A percentile compares a stretch with the other conserved stretches of the same genome.
phyloP scores from a whole-genome alignment of 2,329 filamentous ascomycete species.

The Kalmusia sp. region DNA sequence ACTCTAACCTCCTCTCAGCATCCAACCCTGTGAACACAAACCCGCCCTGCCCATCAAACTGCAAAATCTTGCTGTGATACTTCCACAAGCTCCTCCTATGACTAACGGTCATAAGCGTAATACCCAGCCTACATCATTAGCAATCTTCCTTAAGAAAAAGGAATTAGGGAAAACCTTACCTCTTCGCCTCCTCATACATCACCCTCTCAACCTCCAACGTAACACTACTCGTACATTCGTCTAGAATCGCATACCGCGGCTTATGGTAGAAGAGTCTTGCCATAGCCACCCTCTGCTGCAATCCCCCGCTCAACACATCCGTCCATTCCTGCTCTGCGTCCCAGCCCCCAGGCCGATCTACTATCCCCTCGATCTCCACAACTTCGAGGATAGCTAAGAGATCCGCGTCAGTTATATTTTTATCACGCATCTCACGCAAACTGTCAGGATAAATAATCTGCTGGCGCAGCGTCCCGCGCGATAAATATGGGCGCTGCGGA shows the following conservation, averaged over 20 bases:
- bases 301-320: slow-evolving; percentile 87
- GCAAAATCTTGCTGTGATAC: slow-evolving; percentile 91
- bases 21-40: slow-evolving; percentile 91
- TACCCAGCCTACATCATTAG: slow-evolving; percentile 64
- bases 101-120: slow-evolving; percentile 96
- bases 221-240: slow-evolving; percentile 96
- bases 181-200: slow-evolving; percentile 98
- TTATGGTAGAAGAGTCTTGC: slow-evolving; percentile 92
- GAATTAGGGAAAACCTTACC: neutral
- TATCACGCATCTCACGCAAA: slow-evolving; percentile 83
- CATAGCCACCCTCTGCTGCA: slow-evolving; percentile 97
- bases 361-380: slow-evolving; percentile 82
- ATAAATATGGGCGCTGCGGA: slow-evolving; percentile 92
- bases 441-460: slow-evolving; percentile 97
- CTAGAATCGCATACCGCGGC: slow-evolving; percentile 91
- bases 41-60: slow-evolving; percentile 94
- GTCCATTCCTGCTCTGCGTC: slow-evolving; percentile 97
- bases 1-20: slow-evolving; percentile 79
- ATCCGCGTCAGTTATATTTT: slow-evolving; percentile 81
- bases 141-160: neutral
- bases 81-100: slow-evolving; percentile 94
- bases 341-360: slow-evolving; percentile 82
- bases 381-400: slow-evolving; percentile 77
- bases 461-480: slow-evolving; percentile 88
- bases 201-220: slow-evolving; percentile 92